Conservation (phyloP, 2,329 filamentous ascomycete genomes). For the Aspergillus alliaceus region DNA sequence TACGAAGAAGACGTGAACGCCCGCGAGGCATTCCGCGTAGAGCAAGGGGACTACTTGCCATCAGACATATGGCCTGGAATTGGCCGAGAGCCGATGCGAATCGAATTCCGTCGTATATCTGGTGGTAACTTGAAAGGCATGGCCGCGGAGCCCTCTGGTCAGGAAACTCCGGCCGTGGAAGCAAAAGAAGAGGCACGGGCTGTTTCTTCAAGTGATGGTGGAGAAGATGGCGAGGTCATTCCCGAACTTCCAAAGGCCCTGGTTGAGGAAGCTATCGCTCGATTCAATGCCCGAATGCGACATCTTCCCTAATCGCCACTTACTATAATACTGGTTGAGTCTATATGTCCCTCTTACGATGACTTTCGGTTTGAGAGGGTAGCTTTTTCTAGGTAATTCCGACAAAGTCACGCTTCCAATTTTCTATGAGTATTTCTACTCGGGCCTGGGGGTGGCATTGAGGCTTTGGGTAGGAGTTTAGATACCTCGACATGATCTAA, state of each 20-base stretch:
- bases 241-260: conserved; percentile 44
- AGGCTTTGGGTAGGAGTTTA: neutral
- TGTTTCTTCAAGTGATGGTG: conserved; percentile 9
- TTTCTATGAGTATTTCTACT: neutral
- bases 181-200: conserved; percentile 7
- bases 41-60: conserved; percentile 83
- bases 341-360: neutral
- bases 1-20: conserved; percentile 70
- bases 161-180: conserved; percentile 8
- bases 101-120: conserved; percentile 37
- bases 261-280: conserved; percentile 44
- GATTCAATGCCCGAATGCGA: conserved; percentile 35
- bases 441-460: neutral
- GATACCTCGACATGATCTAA: conserved; percentile 16
- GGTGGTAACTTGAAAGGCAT: conserved; percentile 34
- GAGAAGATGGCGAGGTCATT: conserved; percentile 36
- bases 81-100: conserved; percentile 55
- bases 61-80: conserved; percentile 84
- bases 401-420: neutral
- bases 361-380: neutral
- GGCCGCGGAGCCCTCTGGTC: conserved; percentile 9
- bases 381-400: no score
- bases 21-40: conserved; percentile 74
- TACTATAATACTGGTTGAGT: neutral
- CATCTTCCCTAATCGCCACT: conserved; percentile 12